Base-by-base conservation (phyloP, 202 grass and related monocot species). In the Brachypodium distachyon region DNA sequence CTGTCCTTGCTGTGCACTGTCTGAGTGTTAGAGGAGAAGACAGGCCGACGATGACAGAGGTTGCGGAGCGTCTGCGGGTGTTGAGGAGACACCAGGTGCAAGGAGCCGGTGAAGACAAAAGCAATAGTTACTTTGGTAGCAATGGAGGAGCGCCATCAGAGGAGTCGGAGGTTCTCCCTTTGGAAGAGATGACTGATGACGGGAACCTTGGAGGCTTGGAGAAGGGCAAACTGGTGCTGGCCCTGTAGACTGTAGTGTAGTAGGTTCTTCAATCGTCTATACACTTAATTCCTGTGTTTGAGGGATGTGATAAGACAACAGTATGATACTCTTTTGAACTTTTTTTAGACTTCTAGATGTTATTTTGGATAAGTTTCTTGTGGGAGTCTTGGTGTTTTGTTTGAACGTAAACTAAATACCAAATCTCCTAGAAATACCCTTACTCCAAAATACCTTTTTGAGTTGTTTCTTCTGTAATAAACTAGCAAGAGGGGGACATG, bases 11-110 rank as follows among this genome's bases (percentile, higher is more conserved):
- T 5, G 33, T 81, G 21, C 52, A 37, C 11, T 83, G 87, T 23
- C 29, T 82, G 66, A 82, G 39, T 19, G 63, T 34, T 17, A 81
- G 14, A 23, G 41, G 70, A 76, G 70, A 71, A 13, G 61, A 88
- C n/a, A 81, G 81, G 12, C 77, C 81, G 42, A 85, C 54, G 11
- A 89, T 85, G 82, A 81, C 63, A 25, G 86, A 84, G 70, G 86
- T 85, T 7, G 46, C 75, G 66, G 70, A 89, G 60, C 44, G 23
- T 9, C 21, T 89, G 49, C 69, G 71, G 18, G 34, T 69, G 23
- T 34, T 89, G 25, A 72, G 64, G 49, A 72, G 81, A 77, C 18
- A 61, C 42, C 32, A 61, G 1, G 51, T 40, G 34, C 62, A 69
- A 22, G 7, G 32, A 69, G 29, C 12, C 16, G 68, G 33, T 36